Percentiles rank a stretch among this genome's conserved stretches.
phyloP scores from a whole-genome alignment of 176 grass and related monocot genomes.

The Juncus effusus region DNA sequence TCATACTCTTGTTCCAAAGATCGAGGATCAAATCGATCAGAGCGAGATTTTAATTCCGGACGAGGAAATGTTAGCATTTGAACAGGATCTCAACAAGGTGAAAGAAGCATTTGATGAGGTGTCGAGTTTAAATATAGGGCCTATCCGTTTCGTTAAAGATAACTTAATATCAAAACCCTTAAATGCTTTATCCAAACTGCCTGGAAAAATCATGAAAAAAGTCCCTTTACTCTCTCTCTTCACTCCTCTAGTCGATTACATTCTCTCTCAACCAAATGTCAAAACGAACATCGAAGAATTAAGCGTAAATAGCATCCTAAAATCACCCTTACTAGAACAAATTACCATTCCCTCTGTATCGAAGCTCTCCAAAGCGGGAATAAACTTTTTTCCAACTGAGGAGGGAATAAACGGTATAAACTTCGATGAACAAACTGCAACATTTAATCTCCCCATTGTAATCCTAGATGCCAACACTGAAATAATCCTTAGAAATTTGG shows the following conservation, averaged over 20 bases:
- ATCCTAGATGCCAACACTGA: conserved; percentile 60
- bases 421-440: conserved; percentile 51
- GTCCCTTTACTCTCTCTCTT: conserved; percentile 49
- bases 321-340: conserved; percentile 58
- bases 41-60: not conserved
- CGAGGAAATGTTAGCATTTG: not conserved
- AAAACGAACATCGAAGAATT: conserved; percentile 16
- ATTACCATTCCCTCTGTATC: conserved; percentile 69
- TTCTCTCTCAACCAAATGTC: conserved; percentile 29
- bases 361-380: conserved; percentile 40
- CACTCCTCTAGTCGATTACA: conserved; percentile 35
- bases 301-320: conserved; percentile 18
- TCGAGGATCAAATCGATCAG: conserved; percentile 1
- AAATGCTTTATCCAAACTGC: conserved; percentile 39
- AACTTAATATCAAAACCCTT: conserved; percentile 35
- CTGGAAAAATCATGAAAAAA: conserved; percentile 54
- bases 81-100: not conserved
- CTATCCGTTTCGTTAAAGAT: conserved; percentile 40
- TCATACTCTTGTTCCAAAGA: conserved; percentile 42
- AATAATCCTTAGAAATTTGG: conserved; percentile 58
- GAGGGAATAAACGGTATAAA: conserved; percentile 42
- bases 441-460: conserved; percentile 45
- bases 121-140: conserved; percentile 37
- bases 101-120: conserved; percentile 43
- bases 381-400: conserved; percentile 40